Evolutionary conservation across 208 protist genomes (phyloP).

Genomic region (Trichomonas gallinae): DNA sequence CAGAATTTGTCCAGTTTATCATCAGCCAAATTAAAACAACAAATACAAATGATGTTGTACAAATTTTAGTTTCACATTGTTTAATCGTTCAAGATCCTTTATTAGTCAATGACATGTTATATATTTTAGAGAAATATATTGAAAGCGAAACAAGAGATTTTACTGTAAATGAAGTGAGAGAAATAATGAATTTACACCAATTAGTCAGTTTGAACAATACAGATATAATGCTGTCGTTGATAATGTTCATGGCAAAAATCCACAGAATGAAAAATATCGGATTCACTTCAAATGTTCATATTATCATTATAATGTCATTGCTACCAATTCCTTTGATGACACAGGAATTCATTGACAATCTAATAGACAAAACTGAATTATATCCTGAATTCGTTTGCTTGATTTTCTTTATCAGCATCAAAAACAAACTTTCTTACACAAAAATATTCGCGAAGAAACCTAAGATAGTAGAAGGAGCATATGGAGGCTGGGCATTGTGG

Average conservation of each 20-base stretch:
- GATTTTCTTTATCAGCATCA: neutral
- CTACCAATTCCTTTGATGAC: neutral
- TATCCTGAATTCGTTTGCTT: neutral
- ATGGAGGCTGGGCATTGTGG: neutral
- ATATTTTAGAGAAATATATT: neutral
- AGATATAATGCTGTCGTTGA: neutral
- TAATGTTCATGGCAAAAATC: neutral
- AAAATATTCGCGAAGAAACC: neutral
- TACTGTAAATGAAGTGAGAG: neutral
- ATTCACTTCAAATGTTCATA: neutral
- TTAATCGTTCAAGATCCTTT: neutral
- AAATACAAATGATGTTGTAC: neutral
- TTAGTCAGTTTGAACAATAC: neutral
- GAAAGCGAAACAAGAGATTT: neutral
- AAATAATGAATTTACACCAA: neutral
- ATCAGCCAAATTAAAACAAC: too few relatives aligned
- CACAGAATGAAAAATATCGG: neutral
- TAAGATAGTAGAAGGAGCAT: neutral
- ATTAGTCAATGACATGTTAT: neutral
- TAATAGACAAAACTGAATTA: neutral
- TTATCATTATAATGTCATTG: neutral
- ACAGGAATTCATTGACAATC: neutral
- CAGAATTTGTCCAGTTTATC: too few relatives aligned
- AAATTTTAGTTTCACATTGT: neutral
- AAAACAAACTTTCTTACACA: neutral